Evolutionary conservation across 441 rosid genomes (phyloP), one percentile per base, ranked within the genome.

Genomic region (Euphorbia schlechtendalii): DNA sequence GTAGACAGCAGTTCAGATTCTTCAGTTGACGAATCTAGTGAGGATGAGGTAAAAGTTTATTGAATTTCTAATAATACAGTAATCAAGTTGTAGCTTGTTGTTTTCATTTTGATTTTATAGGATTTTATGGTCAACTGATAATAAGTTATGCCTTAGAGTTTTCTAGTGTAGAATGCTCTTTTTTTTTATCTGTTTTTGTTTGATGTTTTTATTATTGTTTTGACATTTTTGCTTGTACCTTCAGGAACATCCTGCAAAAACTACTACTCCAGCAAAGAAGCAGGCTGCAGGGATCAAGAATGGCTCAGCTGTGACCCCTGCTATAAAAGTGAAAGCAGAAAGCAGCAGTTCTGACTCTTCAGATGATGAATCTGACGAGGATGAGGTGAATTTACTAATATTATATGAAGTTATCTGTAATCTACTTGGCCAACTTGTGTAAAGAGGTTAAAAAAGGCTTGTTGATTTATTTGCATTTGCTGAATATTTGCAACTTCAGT

Each of bases 291-390:
- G 48, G 9, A 25, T 24, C n/a, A 71, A 71, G 46, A 65, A 65
- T 60, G 74, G 61, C n/a, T 36, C 69, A 3, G 13, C 20, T 30
- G 22, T 17, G 15, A 53, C 46, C 56, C 24, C 57, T n/a, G 22
- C 24, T 20, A 72, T 61, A 55, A 72, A 72, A 41, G 71, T 18
- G 7, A 67, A 67, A 43, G 54, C 27, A 8, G 66, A 53, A 38
- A 68, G 61, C 66, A 60, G 71, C 27, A 40, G 61, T 38, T 52
- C 43, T 0, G 67, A 62, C 0, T 69, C 73, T 45, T 67, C 71
- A 21, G 67, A 63, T 21, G 62, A 63, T 56, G 63, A 54, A 4
- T 69, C 67, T 54, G 65, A 63, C n/a, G 65, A 61, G 13, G 61
- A 68, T 48, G 61, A 58, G 70, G 70, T 27, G 3, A 59, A 12